A percentile compares a stretch with the other conserved stretches of the same genome.
Evolutionary conservation across 1,139 yeast genomes (phyloP).

Genomic region (Blastobotrys petasosporus): DNA sequence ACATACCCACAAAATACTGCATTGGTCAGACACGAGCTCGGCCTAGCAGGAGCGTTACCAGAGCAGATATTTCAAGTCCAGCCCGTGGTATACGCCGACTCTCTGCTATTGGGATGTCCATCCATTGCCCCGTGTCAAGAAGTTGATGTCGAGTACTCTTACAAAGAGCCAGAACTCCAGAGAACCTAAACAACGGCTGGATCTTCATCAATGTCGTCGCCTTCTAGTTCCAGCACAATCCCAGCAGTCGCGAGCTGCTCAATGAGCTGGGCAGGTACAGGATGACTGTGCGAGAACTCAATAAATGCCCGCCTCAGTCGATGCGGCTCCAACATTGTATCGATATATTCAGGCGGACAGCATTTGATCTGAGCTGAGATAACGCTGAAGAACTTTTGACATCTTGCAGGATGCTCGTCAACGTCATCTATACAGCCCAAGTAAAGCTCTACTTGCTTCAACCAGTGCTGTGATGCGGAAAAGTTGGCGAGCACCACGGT

Average conservation of each 20-base stretch:
- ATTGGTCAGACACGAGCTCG: not conserved
- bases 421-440: slow-evolving; percentile 28
- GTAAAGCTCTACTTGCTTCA: slow-evolving; percentile 35
- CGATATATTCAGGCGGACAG: slow-evolving; percentile 38
- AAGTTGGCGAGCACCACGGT: slow-evolving; percentile 40
- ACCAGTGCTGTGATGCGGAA: slow-evolving; percentile 44
- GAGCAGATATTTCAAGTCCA: slow-evolving; percentile 3
- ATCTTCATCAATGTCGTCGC: not conserved
- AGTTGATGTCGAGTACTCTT: slow-evolving; percentile 2
- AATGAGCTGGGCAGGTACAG: not conserved
- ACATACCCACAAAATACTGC: slow-evolving; percentile 4
- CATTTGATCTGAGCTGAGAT: slow-evolving; percentile 31
- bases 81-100: slow-evolving; percentile 1
- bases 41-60: not conserved
- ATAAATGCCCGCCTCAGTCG: slow-evolving; percentile 20
- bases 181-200: not conserved
- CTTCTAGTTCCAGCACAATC: not conserved
- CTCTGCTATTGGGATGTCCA: not conserved
- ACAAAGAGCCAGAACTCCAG: slow-evolving; percentile 7
- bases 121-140: not conserved
- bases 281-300: slow-evolving; percentile 11
- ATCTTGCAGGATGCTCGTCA: slow-evolving; percentile 16
- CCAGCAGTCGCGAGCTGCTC: not conserved
- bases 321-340: slow-evolving; percentile 29
- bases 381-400: slow-evolving; percentile 27